Percentiles rank a stretch among this genome's conserved stretches.
Evolutionary conservation across 106 monocot genomes (phyloP).

Genomic region (Allium fistulosum): DNA sequence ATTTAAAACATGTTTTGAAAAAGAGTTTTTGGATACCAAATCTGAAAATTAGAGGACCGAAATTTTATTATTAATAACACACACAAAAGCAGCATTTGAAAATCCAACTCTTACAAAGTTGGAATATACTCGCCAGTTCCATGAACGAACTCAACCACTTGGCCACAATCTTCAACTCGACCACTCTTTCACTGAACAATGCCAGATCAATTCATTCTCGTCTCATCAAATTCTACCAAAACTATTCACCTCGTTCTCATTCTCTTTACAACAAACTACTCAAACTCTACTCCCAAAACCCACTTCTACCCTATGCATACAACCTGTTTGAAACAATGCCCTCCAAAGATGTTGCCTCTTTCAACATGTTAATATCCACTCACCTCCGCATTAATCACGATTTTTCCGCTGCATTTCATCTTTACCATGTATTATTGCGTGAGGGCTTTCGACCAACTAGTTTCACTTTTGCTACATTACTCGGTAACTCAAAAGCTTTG

Average conservation of each 20-base stretch:
- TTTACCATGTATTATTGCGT: constrained; percentile 35
- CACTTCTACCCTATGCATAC: background rate
- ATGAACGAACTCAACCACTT: constrained; percentile 7
- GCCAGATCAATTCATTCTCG: constrained; percentile 27
- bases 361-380: constrained; percentile 49
- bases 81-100: no score
- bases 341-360: constrained; percentile 37
- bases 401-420: background rate
- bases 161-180: constrained; percentile 7
- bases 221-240: constrained; percentile 32
- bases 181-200: constrained; percentile 5
- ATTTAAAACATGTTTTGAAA: no score
- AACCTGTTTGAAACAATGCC: constrained; percentile 55
- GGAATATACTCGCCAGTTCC: no score
- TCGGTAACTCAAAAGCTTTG: constrained; percentile 8
- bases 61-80: no score
- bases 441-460: constrained; percentile 39
- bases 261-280: constrained; percentile 76
- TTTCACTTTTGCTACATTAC: constrained; percentile 40
- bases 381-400: background rate
- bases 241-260: background rate
- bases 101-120: no score
- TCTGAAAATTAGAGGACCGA: no score
- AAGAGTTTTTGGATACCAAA: no score
- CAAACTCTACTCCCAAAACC: constrained; percentile 26